phyloP scores from a whole-genome alignment of 768 basidiomycete genomes.

The Russula emetica region DNA sequence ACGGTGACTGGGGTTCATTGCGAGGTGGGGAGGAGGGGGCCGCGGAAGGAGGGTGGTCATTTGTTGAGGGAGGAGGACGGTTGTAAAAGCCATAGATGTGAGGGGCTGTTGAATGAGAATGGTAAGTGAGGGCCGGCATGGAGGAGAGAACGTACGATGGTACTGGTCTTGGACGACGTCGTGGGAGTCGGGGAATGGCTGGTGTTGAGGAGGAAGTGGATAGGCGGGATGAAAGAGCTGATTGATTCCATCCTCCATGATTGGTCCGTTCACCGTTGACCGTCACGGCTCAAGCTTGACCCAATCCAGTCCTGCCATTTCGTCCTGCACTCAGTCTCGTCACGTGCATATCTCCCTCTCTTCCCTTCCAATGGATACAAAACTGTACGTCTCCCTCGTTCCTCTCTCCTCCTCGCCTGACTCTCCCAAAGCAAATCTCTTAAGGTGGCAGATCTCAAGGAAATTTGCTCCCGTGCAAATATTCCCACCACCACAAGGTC shows the following conservation, averaged over 20 bases:
- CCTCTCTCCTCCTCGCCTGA: constrained; percentile 9
- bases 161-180: constrained; percentile 20
- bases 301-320: neutral
- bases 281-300: neutral
- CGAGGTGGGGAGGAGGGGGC: constrained; percentile 22
- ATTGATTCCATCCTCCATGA: constrained; percentile 50
- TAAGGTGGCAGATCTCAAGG: constrained; percentile 67
- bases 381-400: constrained; percentile 34
- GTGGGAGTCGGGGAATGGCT: constrained; percentile 37
- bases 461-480: constrained; percentile 52
- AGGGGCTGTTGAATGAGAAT: constrained; percentile 15
- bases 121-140: constrained; percentile 21
- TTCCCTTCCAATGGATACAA: constrained; percentile 36
- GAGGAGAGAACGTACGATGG: constrained; percentile 25
- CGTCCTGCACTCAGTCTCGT: neutral
- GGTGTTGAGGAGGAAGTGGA: constrained; percentile 40
- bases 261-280: constrained; percentile 19
- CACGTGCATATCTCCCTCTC: neutral
- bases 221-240: constrained; percentile 57
- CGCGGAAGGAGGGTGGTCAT: constrained; percentile 28
- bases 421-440: constrained; percentile 47
- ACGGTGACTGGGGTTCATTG: constrained; percentile 12
- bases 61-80: constrained; percentile 34
- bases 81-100: constrained; percentile 28
- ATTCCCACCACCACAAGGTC: constrained; percentile 50